Conservation (phyloP, 2,329 filamentous ascomycete genomes). For the Aspergillus novofumigatus region DNA sequence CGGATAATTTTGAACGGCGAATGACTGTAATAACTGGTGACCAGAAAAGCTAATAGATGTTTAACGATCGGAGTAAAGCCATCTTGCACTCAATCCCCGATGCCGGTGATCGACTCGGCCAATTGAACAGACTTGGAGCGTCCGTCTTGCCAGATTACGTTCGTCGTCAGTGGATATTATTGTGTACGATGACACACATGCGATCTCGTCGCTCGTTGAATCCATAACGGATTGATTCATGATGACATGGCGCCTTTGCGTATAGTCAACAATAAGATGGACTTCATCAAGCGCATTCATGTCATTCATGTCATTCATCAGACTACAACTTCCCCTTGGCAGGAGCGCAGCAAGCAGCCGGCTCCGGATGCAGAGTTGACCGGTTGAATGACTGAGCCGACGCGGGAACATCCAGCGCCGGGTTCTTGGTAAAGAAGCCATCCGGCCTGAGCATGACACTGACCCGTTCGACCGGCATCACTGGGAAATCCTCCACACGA, state of each 20-base stretch:
- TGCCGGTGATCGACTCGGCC: background rate
- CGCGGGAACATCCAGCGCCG: constrained; percentile 45
- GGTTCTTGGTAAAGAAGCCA: constrained; percentile 50
- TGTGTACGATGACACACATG: background rate
- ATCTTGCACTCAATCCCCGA: background rate
- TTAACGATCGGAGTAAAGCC: too few relatives aligned
- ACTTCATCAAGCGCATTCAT: background rate
- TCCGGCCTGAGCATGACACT: constrained; percentile 47
- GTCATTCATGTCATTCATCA: background rate
- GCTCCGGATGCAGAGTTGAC: constrained; percentile 31
- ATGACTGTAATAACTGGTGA: background rate
- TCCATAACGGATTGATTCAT: background rate
- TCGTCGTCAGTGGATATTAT: background rate
- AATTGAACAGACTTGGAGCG: background rate
- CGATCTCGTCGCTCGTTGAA: background rate
- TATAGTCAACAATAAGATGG: background rate
- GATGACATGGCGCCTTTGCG: background rate
- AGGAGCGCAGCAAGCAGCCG: constrained; percentile 19
- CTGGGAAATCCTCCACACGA: constrained; percentile 61
- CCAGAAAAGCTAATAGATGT: too few relatives aligned
- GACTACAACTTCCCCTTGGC: constrained; percentile 25
- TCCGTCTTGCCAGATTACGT: background rate
- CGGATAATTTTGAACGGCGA: background rate
- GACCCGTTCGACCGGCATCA: constrained; percentile 59
- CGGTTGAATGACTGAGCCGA: constrained; percentile 39